Evolutionary conservation across 371 early-diverging fungal species (phyloP).

Genomic region (Mortierella sp.): DNA sequence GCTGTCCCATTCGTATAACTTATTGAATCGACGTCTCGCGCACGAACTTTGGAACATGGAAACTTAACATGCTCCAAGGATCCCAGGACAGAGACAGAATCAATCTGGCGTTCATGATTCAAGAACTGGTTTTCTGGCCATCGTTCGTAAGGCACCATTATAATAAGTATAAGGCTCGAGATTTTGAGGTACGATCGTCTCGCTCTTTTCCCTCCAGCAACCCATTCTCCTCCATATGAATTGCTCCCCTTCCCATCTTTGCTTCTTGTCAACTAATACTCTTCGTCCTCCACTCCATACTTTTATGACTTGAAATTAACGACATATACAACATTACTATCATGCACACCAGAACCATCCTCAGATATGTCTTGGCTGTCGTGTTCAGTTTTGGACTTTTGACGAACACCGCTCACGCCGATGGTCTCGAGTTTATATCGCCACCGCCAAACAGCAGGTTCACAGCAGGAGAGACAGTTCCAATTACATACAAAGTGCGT

Average conservation of each 20-base stretch:
- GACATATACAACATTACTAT: neutral
- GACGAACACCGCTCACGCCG: constrained; percentile 9
- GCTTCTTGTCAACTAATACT: neutral
- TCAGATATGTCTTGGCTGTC: neutral
- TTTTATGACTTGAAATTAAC: too few species aligned
- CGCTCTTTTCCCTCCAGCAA: too few species aligned
- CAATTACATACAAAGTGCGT: constrained; percentile 27
- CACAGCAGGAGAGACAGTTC: constrained; percentile 11
- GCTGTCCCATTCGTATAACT: too few species aligned
- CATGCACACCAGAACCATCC: constrained; percentile 4
- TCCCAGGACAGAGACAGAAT: neutral
- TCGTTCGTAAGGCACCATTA: too few species aligned
- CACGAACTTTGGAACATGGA: neutral
- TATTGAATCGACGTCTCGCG: neutral
- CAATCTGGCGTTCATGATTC: neutral
- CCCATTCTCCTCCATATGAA: too few species aligned
- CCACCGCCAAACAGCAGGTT: constrained; percentile 21
- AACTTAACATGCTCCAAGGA: neutral
- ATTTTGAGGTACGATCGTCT: too few species aligned
- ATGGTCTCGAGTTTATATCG: constrained; percentile 22
- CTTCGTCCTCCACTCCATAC: too few species aligned
- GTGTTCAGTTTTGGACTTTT: constrained; percentile 15
- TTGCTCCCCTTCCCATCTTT: neutral
- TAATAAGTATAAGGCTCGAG: too few species aligned
- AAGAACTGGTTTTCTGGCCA: too few species aligned